Conservation (phyloP, 176 grass and related monocot genomes). For the Zoysia pacifica region DNA sequence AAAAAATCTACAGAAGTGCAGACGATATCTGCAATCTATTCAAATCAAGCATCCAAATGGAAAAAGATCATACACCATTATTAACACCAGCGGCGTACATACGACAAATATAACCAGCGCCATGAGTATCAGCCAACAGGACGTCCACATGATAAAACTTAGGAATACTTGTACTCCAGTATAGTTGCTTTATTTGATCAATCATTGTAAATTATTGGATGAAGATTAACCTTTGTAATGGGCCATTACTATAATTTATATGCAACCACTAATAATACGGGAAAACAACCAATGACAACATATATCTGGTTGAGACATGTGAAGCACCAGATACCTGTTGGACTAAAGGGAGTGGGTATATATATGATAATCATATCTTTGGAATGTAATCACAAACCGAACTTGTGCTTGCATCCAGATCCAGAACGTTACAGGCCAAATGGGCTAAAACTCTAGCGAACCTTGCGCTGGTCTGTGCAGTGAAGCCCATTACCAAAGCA, state of each 20-base stretch:
- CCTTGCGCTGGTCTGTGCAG: background rate
- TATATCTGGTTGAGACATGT: conserved; percentile 16
- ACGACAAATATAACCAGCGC: conserved; percentile 23
- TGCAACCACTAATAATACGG: conserved; percentile 12
- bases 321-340: background rate
- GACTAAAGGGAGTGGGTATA: conserved; percentile 6
- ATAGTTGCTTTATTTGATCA: conserved; percentile 29
- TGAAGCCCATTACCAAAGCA: background rate
- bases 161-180: too few relatives aligned
- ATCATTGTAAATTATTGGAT: conserved; percentile 34
- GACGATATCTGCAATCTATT: conserved; percentile 29
- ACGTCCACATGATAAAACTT: conserved; percentile 29
- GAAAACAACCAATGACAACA: conserved; percentile 15
- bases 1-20: conserved; percentile 19
- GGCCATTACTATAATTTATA: background rate
- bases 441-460: too few relatives aligned
- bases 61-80: conserved; percentile 34
- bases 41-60: conserved; percentile 47
- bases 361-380: conserved; percentile 26
- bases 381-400: background rate
- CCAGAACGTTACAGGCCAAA: background rate
- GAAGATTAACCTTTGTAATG: conserved; percentile 29
- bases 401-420: background rate
- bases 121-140: conserved; percentile 20
- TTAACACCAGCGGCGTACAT: conserved; percentile 6